Percentiles rank a stretch among this genome's conserved stretches.
Conservation (phyloP, 495 filamentous ascomycete species). For the Hypoxylon trugodes region DNA sequence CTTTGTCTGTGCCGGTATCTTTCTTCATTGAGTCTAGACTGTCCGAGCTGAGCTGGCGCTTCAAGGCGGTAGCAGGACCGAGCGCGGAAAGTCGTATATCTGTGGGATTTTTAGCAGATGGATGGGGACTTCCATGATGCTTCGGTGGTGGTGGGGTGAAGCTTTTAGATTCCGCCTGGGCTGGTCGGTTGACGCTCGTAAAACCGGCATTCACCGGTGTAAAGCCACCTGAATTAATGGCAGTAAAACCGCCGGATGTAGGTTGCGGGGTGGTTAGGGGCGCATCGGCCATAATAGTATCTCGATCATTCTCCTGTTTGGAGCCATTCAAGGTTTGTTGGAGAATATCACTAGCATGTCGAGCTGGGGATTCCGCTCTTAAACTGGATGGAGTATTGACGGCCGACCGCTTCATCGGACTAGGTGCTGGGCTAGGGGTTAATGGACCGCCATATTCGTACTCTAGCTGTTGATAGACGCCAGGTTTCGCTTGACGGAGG, state of each 20-base stretch:
- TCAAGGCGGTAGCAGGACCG: constrained; percentile 67
- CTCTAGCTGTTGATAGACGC: constrained; percentile 95
- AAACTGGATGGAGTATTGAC: constrained; percentile 73
- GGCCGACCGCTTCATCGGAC: constrained; percentile 81
- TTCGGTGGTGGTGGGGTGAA: constrained; percentile 55
- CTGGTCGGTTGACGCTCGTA: constrained; percentile 73
- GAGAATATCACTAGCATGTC: constrained; percentile 72
- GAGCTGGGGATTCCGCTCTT: constrained; percentile 73
- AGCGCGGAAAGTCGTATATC: constrained; percentile 64
- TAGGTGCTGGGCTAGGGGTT: constrained; percentile 88
- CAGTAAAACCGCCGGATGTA: constrained; percentile 72
- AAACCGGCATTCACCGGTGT: constrained; percentile 69
- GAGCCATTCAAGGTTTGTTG: constrained; percentile 69
- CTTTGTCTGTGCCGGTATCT: constrained; percentile 67
- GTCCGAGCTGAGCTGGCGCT: constrained; percentile 85
- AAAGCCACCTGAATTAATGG: constrained; percentile 70
- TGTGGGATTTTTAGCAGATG: constrained; percentile 65
- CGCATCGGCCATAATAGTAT: constrained; percentile 65
- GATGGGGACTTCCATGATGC: constrained; percentile 60
- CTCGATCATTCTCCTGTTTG: constrained; percentile 52
- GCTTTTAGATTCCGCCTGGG: constrained; percentile 45
- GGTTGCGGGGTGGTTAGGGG: constrained; percentile 51
- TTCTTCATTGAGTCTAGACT: constrained; percentile 64
- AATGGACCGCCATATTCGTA: constrained; percentile 91
- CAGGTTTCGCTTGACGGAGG: constrained; percentile 87